Base-by-base conservation (phyloP, 2,329 filamentous ascomycete genomes). In the Raffaelea deltoideospora region DNA sequence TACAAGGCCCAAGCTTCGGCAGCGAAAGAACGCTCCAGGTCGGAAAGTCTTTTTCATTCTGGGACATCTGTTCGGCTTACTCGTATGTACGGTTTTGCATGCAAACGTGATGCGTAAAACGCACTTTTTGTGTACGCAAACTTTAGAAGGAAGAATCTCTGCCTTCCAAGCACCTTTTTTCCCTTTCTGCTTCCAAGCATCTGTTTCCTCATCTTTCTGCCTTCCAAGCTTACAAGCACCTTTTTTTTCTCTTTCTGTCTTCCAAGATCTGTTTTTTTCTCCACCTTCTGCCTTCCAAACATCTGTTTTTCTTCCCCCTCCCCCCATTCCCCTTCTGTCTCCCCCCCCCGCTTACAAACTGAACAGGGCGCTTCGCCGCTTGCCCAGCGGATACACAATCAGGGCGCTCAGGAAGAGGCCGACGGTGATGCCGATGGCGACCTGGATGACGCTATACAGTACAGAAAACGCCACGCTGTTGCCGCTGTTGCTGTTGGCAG, bases 401-500 rank as follows among this genome's bases (percentile, higher is more conserved):
- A 72, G 48, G 7, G 67, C 67, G 37, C 68, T 70, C 47, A 73
- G 55, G 41, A 69, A 72, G 20, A 76, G 46, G 11, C 72, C 72
- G 3, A 75, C 70, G n/a, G 69, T 72, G 40, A 76, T 70, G 26
- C 70, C 69, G 38, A 76, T 72, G 6, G 71, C 67, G 2, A 76
- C 66, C 48, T 76, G 69, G 17, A 76, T 65, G 37, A 76, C 70
- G 40, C 65, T 69, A 28, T 69, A 60, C 21, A 72, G 53, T 5
- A 76, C 65, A 9, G 63, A 66, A 42, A 74, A 71, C 0, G 65
- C 59, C 3, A 64, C 63, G 37, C 52, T 58, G 40, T 64, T 64
- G 13, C 64, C 46, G 27, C 52, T 48, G 3, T 38, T 32, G 45
- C 8, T 48, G 10, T 27, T 17, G 17, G 9, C 30, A 1, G 57